Evolutionary conservation across 1,284 basidiomycete genomes (phyloP).

Genomic region (Rugosomyces carneus): DNA sequence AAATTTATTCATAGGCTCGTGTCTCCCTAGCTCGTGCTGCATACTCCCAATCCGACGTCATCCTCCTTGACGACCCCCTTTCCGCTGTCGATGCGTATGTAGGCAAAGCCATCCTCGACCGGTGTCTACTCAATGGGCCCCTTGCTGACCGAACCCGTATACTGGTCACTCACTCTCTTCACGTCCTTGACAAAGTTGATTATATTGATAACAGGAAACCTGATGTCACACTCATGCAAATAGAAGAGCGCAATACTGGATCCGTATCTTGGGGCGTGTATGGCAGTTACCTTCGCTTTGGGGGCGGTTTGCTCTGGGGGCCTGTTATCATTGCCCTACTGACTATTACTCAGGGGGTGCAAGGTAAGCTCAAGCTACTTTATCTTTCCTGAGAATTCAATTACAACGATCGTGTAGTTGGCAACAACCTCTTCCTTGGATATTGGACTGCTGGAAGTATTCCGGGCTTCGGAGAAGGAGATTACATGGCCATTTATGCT

Average conservation of each 20-base stretch:
- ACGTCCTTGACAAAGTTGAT: slow-evolving; percentile 59
- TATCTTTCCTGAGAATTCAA: too few species aligned
- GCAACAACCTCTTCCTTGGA: slow-evolving; percentile 39
- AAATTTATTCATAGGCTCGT: slow-evolving; percentile 46
- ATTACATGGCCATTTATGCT: slow-evolving; percentile 69
- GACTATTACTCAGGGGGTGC: slow-evolving; percentile 30
- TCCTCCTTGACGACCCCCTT: slow-evolving; percentile 65
- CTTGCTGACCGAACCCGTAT: slow-evolving; percentile 59
- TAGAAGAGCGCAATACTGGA: slow-evolving; percentile 49
- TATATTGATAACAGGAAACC: slow-evolving; percentile 39
- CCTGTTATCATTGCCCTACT: slow-evolving; percentile 36
- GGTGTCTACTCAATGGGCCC: slow-evolving; percentile 52
- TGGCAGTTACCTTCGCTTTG: slow-evolving; percentile 43
- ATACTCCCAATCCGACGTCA: slow-evolving; percentile 68
- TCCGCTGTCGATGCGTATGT: slow-evolving; percentile 72
- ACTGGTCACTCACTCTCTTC: slow-evolving; percentile 73
- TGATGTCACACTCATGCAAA: slow-evolving; percentile 37
- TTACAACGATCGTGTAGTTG: slow-evolving; percentile 34
- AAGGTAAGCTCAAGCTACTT: too few species aligned
- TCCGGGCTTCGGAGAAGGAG: slow-evolving; percentile 42
- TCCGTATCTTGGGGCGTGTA: slow-evolving; percentile 48
- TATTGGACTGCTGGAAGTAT: slow-evolving; percentile 40
- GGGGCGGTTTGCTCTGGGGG: slow-evolving; percentile 43
- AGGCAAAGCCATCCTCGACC: slow-evolving; percentile 53
- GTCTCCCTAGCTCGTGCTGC: slow-evolving; percentile 76